phyloP scores from a whole-genome alignment of 164 flowering plant species.

The Chimonanthus salicifolius region DNA sequence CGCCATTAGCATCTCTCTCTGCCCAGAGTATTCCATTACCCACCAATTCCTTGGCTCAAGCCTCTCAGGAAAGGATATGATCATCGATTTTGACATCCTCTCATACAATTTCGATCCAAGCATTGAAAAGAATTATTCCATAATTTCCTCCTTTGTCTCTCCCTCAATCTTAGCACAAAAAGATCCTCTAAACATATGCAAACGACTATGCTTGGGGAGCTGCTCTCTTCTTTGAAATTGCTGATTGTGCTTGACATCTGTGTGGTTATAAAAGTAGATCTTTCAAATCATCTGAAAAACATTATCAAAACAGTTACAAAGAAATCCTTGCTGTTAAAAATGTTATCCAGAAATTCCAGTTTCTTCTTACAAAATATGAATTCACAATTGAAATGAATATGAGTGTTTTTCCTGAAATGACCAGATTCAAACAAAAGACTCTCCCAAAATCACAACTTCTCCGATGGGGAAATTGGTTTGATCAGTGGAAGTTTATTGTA shows the following conservation, averaged over 20 bases:
- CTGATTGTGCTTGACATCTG: neutral
- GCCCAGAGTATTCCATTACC: neutral
- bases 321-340: neutral
- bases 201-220: neutral
- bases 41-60: neutral
- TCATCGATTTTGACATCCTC: neutral
- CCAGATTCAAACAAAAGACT: no score
- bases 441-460: neutral
- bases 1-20: no score
- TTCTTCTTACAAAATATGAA: no score
- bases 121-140: neutral
- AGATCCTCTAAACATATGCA: neutral
- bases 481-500: neutral
- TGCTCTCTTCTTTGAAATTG: neutral
- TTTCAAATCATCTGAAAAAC: no score
- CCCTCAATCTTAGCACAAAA: neutral
- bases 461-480: neutral
- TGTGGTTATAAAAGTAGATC: no score
- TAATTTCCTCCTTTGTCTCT: neutral
- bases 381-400: no score
- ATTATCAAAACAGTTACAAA: neutral
- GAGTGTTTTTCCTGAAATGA: no score
- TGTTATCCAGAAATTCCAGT: neutral
- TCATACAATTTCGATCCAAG: neutral
- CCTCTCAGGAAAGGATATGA: neutral